Percentiles rank a stretch among this genome's conserved stretches.
Evolutionary conservation across 768 basidiomycete species (phyloP).

Genomic region (Chalciporus pseudorubinellus): DNA sequence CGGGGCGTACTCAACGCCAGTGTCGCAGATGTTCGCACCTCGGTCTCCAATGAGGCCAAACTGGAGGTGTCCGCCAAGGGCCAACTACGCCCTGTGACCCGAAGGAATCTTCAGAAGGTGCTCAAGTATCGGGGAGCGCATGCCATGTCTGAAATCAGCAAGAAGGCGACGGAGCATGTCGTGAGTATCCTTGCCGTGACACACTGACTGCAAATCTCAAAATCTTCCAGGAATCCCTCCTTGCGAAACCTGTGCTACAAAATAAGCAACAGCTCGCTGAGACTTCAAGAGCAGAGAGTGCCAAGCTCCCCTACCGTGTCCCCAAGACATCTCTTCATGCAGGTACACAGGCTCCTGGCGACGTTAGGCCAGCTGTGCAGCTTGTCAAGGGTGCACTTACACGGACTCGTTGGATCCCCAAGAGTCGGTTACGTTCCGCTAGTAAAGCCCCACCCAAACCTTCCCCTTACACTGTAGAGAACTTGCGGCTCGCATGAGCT

Average conservation of each 20-base stretch:
- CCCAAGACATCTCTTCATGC: slow-evolving; percentile 35
- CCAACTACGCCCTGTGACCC: slow-evolving; percentile 59
- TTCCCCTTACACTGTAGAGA: slow-evolving; percentile 19
- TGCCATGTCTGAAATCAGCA: slow-evolving; percentile 47
- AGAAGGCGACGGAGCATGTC: slow-evolving; percentile 62
- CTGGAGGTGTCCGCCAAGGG: slow-evolving; percentile 38
- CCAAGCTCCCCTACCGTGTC: slow-evolving; percentile 22
- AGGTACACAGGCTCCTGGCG: slow-evolving; percentile 58
- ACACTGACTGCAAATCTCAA: slow-evolving; percentile 5
- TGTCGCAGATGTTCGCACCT: slow-evolving; percentile 40
- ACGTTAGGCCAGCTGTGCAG: slow-evolving; percentile 51
- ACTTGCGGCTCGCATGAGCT: slow-evolving; percentile 19
- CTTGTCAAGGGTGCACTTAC: slow-evolving; percentile 55
- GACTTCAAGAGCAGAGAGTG: slow-evolving; percentile 31
- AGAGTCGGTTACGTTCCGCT: slow-evolving; percentile 15
- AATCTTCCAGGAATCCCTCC: slow-evolving; percentile 53
- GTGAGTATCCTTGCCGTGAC: slow-evolving; percentile 42
- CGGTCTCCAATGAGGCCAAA: slow-evolving; percentile 49
- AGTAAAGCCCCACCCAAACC: slow-evolving; percentile 10
- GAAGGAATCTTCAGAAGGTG: slow-evolving; percentile 74
- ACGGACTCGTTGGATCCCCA: slow-evolving; percentile 26
- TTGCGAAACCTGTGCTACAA: slow-evolving; percentile 60
- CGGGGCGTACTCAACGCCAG: slow-evolving; percentile 51
- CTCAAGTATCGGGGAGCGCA: slow-evolving; percentile 54
- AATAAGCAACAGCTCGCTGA: slow-evolving; percentile 41